Base-by-base conservation (phyloP, 1,139 yeast species). In the Suhomyces terraborum region DNA sequence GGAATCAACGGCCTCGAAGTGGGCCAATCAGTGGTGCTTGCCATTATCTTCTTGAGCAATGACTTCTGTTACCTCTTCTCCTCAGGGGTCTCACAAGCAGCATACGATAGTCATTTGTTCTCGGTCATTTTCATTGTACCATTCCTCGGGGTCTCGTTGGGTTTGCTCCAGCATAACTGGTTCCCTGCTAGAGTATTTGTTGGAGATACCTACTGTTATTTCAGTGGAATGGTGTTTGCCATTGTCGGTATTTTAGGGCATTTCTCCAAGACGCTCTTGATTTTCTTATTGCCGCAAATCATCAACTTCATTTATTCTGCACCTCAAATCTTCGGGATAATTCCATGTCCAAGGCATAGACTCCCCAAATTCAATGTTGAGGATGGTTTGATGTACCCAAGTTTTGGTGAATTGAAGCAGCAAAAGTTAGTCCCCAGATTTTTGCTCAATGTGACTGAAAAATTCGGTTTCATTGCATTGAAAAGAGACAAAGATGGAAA, bases 181-280 rank as follows among this genome's bases (percentile, higher is more conserved):
- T 93, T 74, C 67, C 98, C 98, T 1, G 89, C 98, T 0, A 67
- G 67, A 43, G 98, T 88, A 1, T 93, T 93, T 67, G 99, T 94
- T 4, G 99, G 99, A 18, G 99, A 93, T 59, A 93, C 98, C 0
- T 94, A 86, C 67, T 93, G 99, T 64, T 93, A 94, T 64, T 89
- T 93, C 62, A 88, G 96, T 23, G 99, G 99, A 3, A 93, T 93
- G 98, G 96, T 93, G 1, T 91, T 93, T 64, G 98, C 98, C 0
- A 94, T 91, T 27, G 96, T 88, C 20, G 98, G 98, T 3, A 94
- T 93, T 32, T 75, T 88, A 46, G 98, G 98, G 1, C 99, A 93
- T 66, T 94, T 91, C 61, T 88, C 97, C 35, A 93, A 93, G 64
- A 93, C 99, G 0, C 71, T 93, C 52, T 69, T 93, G 61, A 66